A percentile compares a stretch with the other conserved stretches of the same genome.
phyloP scores from a whole-genome alignment of 495 filamentous ascomycete species.

The Clavariopsis aquatica region DNA sequence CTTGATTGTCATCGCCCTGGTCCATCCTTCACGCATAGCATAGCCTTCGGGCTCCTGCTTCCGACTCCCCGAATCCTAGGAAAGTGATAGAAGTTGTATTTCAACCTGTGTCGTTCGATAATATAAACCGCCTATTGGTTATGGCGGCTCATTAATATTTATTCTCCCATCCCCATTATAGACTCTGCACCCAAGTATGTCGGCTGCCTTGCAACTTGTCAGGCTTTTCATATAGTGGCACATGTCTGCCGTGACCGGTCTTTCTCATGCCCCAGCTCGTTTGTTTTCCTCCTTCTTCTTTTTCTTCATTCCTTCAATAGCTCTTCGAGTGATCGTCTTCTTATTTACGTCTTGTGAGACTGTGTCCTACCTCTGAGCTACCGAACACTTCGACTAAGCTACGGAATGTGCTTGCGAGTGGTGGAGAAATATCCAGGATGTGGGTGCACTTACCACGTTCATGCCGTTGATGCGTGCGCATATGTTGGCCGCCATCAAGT shows the following conservation, averaged over 20 bases:
- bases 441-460: conserved; percentile 40
- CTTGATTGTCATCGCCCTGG: neutral
- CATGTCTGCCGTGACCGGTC: neutral
- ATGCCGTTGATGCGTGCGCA: conserved; percentile 40
- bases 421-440: conserved; percentile 42
- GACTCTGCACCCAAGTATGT: neutral
- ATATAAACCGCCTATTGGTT: neutral
- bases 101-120: neutral
- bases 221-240: neutral
- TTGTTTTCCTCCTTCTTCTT: neutral
- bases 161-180: neutral
- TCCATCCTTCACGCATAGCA: neutral
- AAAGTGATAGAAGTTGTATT: neutral
- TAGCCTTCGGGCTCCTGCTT: neutral
- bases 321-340: no score
- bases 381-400: neutral
- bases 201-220: neutral
- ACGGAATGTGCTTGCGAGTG: conserved; percentile 39
- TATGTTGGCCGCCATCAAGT: conserved; percentile 37
- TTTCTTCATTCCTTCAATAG: no score
- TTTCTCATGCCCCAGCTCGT: neutral
- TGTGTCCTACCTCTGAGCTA: no score
- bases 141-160: neutral
- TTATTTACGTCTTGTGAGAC: no score
- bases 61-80: neutral